A percentile compares a stretch with the other conserved stretches of the same genome.
Conservation (phyloP, 805 yeast species). For the Candida nonsorbophila region DNA sequence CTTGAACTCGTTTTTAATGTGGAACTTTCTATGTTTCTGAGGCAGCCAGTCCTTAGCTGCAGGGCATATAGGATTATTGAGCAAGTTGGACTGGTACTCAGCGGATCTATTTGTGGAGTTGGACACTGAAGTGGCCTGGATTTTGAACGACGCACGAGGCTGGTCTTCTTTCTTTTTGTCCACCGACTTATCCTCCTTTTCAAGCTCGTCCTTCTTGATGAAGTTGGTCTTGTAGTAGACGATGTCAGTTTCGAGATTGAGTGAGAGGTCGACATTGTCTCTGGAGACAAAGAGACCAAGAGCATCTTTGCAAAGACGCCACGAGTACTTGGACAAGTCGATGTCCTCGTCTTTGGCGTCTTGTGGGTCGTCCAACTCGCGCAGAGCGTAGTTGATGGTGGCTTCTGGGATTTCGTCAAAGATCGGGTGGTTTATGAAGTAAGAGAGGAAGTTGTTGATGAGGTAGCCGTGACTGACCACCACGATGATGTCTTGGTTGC, state of each 20-base stretch:
- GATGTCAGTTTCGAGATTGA: constrained; percentile 37
- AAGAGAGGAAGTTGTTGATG: constrained; percentile 31
- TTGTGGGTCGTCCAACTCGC: constrained; percentile 8
- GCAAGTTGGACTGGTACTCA: constrained; percentile 3
- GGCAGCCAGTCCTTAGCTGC: constrained; percentile 39
- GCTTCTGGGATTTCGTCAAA: constrained; percentile 42
- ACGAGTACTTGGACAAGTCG: constrained; percentile 15
- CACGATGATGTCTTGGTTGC: constrained; percentile 28
- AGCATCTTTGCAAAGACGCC: constrained; percentile 31
- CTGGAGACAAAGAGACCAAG: constrained; percentile 20
- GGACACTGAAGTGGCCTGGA: constrained; percentile 13
- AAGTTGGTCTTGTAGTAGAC: constrained; percentile 41
- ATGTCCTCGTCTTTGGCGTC: constrained; percentile 4
- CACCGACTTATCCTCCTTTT: constrained; percentile 3
- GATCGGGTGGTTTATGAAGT: constrained; percentile 38
- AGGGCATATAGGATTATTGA: constrained; percentile 28
- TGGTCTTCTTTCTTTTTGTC: constrained; percentile 8
- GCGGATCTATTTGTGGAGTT: constrained; percentile 3
- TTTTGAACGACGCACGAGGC: constrained; percentile 32
- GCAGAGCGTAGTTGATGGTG: constrained; percentile 26
- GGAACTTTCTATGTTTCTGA: constrained; percentile 17
- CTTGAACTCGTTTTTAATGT: constrained; percentile 27
- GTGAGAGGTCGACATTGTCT: constrained; percentile 20
- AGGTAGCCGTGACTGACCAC: constrained; percentile 40
- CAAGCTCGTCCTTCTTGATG: constrained; percentile 28